Evolutionary conservation across 306 rosid species (phyloP).

Genomic region (Cucumis cinereus): DNA sequence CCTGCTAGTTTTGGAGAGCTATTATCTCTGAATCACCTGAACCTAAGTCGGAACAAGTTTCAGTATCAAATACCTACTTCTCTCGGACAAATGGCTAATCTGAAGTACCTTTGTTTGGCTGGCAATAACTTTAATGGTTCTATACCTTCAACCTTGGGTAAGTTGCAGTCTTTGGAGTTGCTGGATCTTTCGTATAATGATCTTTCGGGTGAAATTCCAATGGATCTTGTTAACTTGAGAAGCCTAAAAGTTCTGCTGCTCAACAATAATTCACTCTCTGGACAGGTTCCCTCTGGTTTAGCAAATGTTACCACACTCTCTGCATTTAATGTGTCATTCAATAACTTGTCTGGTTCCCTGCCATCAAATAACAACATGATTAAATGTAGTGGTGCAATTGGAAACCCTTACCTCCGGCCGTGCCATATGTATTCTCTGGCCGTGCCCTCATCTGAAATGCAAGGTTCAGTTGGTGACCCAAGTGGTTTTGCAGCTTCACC

Average conservation of each 20-base stretch:
- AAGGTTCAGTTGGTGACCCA: slow-evolving; percentile 24
- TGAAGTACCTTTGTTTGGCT: slow-evolving; percentile 56
- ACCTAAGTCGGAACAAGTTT: slow-evolving; percentile 58
- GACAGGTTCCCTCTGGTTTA: slow-evolving; percentile 71
- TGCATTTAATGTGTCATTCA: slow-evolving; percentile 73
- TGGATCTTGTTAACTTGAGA: slow-evolving; percentile 41
- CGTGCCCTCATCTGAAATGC: slow-evolving; percentile 35
- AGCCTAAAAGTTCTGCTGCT: slow-evolving; percentile 58
- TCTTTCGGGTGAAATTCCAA: slow-evolving; percentile 74
- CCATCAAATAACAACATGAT: slow-evolving; percentile 44
- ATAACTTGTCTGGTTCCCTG: slow-evolving; percentile 74
- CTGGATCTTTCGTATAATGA: slow-evolving; percentile 68
- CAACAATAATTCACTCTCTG: slow-evolving; percentile 61
- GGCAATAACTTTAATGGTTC: slow-evolving; percentile 48
- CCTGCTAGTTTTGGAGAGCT: slow-evolving; percentile 34
- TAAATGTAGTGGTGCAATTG: slow-evolving; percentile 68
- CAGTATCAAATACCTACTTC: slow-evolving; percentile 45
- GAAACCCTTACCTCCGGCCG: slow-evolving; percentile 50
- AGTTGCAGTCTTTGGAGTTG: slow-evolving; percentile 45
- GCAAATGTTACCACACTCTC: slow-evolving; percentile 58
- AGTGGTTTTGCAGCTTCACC: slow-evolving; percentile 30
- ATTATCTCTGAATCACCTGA: slow-evolving; percentile 46
- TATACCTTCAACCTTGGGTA: slow-evolving; percentile 54
- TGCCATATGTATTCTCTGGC: slow-evolving; percentile 35
- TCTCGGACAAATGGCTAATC: slow-evolving; percentile 43